Evolutionary conservation across 2,329 filamentous ascomycete species (phyloP).

Genomic region (Colletotrichum graminicola): DNA sequence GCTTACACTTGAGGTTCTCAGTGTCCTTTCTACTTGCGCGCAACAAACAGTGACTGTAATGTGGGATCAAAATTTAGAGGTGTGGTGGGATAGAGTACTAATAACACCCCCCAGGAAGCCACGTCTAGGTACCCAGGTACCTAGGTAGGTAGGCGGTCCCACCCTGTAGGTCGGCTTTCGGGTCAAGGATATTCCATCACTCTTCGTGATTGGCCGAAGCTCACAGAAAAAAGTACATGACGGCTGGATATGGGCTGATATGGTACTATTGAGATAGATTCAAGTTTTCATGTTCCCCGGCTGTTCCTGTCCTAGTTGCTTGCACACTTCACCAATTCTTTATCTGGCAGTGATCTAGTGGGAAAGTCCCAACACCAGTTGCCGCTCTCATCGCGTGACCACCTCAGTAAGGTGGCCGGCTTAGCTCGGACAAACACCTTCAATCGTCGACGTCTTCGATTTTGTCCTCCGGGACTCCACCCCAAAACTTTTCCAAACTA

Average conservation of each 20-base stretch:
- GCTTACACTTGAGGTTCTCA: conserved; percentile 23
- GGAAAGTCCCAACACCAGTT: background rate
- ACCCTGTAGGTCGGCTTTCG: background rate
- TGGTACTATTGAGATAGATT: conserved; percentile 7
- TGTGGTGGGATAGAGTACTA: background rate
- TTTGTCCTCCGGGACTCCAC: conserved; percentile 30
- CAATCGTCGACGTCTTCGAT: conserved; percentile 31
- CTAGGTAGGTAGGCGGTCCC: background rate
- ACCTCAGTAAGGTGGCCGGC: background rate
- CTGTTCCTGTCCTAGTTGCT: background rate
- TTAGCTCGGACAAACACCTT: conserved; percentile 12
- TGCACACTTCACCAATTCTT: background rate
- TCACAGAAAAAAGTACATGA: conserved; percentile 20
- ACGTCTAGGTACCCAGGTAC: background rate
- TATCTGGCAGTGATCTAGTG: background rate
- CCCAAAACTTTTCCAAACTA: conserved; percentile 24
- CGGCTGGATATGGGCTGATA: conserved; percentile 27
- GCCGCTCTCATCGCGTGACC: background rate
- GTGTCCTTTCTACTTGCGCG: conserved; percentile 20
- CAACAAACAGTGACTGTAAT: background rate
- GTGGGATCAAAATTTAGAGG: conserved; percentile 30
- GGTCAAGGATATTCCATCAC: conserved; percentile 23
- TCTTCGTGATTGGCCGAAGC: conserved; percentile 28
- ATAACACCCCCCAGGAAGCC: background rate
- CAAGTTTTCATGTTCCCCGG: background rate